These are phyloP conservation scores for Mrakia hoshinonis DNA, from an alignment of 768 basidiomycete species.

Conservation along the genomic window DNA sequence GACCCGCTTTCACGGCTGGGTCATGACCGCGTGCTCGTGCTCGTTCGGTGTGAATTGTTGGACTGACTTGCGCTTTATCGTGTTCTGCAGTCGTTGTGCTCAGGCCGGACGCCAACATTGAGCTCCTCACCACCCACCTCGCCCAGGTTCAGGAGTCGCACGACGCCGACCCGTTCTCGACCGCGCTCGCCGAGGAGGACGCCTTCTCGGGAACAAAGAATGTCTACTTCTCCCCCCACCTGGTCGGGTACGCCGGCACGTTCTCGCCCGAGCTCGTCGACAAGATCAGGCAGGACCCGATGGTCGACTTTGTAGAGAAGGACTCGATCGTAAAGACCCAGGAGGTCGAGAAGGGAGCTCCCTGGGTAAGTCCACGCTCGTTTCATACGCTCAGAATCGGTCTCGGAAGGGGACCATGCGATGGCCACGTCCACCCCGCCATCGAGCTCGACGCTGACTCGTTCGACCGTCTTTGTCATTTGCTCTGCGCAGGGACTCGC, in stretches of 20 bases:
- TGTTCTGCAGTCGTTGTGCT: constrained; percentile 34
- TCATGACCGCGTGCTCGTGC: too few relatives aligned
- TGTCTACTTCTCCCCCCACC: constrained; percentile 57
- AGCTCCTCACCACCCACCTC: constrained; percentile 21
- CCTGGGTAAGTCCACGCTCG: constrained; percentile 59
- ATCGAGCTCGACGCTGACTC: constrained; percentile 19
- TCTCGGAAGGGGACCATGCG: background rate
- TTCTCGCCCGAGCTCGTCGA: constrained; percentile 65
- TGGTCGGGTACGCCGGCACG: constrained; percentile 68
- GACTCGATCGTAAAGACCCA: constrained; percentile 85
- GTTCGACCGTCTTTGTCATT: constrained; percentile 28
- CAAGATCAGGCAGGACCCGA: constrained; percentile 69
- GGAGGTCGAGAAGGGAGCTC: constrained; percentile 62
- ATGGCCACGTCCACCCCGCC: background rate
- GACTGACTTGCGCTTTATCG: too few relatives aligned
- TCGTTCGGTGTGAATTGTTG: too few relatives aligned
- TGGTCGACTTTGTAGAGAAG: constrained; percentile 83
- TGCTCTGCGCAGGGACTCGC: constrained; percentile 68
- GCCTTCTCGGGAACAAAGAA: constrained; percentile 45
- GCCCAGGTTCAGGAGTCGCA: background rate
- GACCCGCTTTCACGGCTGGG: too few relatives aligned
- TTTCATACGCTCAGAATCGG: background rate
- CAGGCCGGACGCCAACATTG: background rate
- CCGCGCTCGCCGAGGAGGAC: background rate
- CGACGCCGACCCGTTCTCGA: constrained; percentile 11